Evolutionary conservation across 139 green algal species (phyloP).

Genomic region (Diplosphaera chodatii): DNA sequence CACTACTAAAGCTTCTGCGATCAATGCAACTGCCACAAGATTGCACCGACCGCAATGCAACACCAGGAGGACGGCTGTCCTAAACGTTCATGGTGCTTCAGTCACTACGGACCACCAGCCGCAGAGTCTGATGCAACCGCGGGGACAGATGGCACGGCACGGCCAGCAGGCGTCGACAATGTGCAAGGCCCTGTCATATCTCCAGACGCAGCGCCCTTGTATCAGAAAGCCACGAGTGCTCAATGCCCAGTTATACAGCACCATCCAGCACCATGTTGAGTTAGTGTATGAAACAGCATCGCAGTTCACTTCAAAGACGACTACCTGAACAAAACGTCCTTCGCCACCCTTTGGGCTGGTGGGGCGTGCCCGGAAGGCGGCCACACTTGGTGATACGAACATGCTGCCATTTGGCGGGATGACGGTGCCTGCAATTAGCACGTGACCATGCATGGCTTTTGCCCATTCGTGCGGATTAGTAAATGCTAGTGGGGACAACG

Average conservation of each 20-base stretch:
- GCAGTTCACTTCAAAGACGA: not conserved
- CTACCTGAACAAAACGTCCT: not conserved
- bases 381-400: not conserved
- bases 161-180: not conserved
- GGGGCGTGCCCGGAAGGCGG: not conserved
- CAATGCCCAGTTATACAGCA: too few species aligned
- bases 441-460: too few species aligned
- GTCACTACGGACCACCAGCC: too few species aligned
- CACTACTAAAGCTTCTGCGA: too few species aligned
- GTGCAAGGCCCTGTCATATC: not conserved
- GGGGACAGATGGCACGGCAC: too few species aligned
- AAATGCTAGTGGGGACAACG: not conserved
- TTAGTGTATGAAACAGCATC: not conserved
- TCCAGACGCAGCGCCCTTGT: not conserved
- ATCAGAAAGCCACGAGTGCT: too few species aligned
- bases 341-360: not conserved
- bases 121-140: too few species aligned
- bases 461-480: too few species aligned
- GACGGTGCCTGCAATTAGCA: not conserved
- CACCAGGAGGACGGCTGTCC: too few species aligned
- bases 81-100: too few species aligned
- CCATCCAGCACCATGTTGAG: not conserved
- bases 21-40: too few species aligned
- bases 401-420: not conserved
- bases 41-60: too few species aligned